Conservation (phyloP, 2,329 filamentous ascomycete species). For the Aspergillus sp. region DNA sequence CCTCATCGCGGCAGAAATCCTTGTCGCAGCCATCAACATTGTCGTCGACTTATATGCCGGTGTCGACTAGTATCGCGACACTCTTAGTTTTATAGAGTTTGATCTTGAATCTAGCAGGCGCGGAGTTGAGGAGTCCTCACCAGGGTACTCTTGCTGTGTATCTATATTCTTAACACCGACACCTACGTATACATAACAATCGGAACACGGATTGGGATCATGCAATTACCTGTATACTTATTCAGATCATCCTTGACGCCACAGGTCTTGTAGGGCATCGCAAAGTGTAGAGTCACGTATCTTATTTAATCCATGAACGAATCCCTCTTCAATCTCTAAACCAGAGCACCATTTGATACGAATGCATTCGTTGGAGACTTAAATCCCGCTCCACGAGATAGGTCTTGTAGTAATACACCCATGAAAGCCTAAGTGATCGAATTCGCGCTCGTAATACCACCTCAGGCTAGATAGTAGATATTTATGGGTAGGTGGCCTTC, state of each 20-base stretch:
- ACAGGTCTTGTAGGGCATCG: background rate
- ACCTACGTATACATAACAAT: background rate
- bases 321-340: too few species aligned
- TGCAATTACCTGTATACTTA: background rate
- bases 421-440: too few species aligned
- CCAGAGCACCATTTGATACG: too few species aligned
- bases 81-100: background rate
- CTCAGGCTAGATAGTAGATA: too few species aligned
- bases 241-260: background rate
- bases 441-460: too few species aligned
- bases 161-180: background rate
- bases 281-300: too few species aligned
- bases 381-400: too few species aligned
- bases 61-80: constrained; percentile 50
- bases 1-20: constrained; percentile 91
- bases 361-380: too few species aligned
- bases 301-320: too few species aligned
- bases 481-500: too few species aligned
- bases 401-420: too few species aligned
- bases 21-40: constrained; percentile 92
- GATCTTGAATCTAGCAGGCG: background rate
- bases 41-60: constrained; percentile 87
- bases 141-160: background rate
- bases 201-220: background rate
- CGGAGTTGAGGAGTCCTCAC: constrained; percentile 5